Conservation (phyloP, 805 yeast species). For the Metschnikowia aberdeeniae region DNA sequence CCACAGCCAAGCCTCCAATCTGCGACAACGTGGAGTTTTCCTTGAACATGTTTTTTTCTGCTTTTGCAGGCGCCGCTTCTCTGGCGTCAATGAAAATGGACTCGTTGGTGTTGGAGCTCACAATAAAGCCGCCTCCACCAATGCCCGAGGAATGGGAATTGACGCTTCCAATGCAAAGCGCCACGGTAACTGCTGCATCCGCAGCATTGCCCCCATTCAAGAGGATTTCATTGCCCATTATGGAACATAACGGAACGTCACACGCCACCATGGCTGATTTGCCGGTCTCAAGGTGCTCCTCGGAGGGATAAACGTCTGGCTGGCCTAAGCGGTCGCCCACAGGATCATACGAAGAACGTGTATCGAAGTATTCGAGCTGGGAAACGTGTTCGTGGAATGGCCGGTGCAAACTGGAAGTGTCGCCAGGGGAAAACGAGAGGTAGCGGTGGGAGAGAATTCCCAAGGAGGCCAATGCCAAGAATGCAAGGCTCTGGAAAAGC, state of each 20-base stretch:
- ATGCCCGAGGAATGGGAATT: conserved; percentile 84
- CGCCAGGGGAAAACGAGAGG: background rate
- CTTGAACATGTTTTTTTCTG: conserved; percentile 63
- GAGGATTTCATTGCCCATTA: conserved; percentile 56
- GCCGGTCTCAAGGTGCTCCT: conserved; percentile 37
- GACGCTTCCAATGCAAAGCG: conserved; percentile 81
- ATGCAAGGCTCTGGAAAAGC: background rate
- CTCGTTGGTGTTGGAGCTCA: conserved; percentile 29
- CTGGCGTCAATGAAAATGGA: conserved; percentile 76
- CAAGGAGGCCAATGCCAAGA: background rate
- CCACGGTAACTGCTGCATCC: conserved; percentile 87
- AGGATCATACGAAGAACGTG: conserved; percentile 9
- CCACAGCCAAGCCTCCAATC: conserved; percentile 85
- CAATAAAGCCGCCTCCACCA: conserved; percentile 88
- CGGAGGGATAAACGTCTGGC: conserved; percentile 44
- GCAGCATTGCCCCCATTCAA: conserved; percentile 74
- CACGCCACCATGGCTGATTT: conserved; percentile 60
- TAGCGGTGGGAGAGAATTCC: background rate
- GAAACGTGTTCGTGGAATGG: conserved; percentile 3
- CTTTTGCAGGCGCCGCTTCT: conserved; percentile 73
- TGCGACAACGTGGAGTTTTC: conserved; percentile 47
- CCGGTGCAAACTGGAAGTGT: background rate
- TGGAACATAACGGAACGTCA: conserved; percentile 61
- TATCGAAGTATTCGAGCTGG: background rate
- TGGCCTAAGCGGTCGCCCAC: conserved; percentile 20